Evolutionary conservation across 768 basidiomycete genomes (phyloP).

Genomic region (Tylopilus vinaceipallidus): DNA sequence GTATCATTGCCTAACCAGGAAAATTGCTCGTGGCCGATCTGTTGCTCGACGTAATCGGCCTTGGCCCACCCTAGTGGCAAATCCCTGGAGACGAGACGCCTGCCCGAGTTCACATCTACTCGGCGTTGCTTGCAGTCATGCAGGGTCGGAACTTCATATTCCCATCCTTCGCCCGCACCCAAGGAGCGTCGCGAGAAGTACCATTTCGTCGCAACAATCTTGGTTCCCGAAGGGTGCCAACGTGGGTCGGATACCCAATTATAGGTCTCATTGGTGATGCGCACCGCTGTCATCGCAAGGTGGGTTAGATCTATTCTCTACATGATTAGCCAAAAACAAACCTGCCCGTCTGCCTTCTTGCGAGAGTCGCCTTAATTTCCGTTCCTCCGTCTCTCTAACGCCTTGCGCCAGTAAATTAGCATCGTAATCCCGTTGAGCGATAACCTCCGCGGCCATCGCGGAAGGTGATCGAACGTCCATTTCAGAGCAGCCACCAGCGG

Average conservation of each 20-base stretch:
- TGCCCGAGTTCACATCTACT: constrained; percentile 44
- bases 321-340: constrained; percentile 5
- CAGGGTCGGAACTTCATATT: constrained; percentile 48
- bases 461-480: constrained; percentile 50
- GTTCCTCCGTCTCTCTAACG: constrained; percentile 47
- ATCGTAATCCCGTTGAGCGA: constrained; percentile 40
- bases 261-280: constrained; percentile 73
- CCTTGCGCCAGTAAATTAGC: constrained; percentile 48
- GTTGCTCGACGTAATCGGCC: constrained; percentile 61
- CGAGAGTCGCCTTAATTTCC: constrained; percentile 47
- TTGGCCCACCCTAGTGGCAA: constrained; percentile 62
- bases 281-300: constrained; percentile 31
- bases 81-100: constrained; percentile 51
- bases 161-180: constrained; percentile 75
- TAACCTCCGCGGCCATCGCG: constrained; percentile 35
- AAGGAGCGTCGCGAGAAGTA: constrained; percentile 63
- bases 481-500: constrained; percentile 48
- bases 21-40: constrained; percentile 72
- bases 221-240: constrained; percentile 64
- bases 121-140: constrained; percentile 14
- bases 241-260: constrained; percentile 68
- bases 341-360: constrained; percentile 59
- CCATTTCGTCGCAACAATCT: constrained; percentile 76
- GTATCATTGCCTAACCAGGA: constrained; percentile 58
- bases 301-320: constrained; percentile 3